Evolutionary conservation across 345 rosid genomes (phyloP).

Genomic region (Salix exigua): DNA sequence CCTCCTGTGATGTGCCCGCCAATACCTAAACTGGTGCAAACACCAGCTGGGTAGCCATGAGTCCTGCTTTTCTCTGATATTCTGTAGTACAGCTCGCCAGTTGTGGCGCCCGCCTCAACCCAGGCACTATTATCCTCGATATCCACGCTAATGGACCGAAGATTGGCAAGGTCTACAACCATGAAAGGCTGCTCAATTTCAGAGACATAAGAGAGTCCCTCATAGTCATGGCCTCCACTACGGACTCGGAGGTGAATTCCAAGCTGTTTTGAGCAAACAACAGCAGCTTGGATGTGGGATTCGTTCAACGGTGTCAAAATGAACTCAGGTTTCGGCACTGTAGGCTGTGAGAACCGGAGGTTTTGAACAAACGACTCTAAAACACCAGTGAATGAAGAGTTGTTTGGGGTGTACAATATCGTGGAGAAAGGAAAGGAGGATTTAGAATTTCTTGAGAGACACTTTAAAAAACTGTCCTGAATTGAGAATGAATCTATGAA

Average conservation of each 20-base stretch:
- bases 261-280: constrained; percentile 49
- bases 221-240: constrained; percentile 75
- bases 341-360: constrained; percentile 29
- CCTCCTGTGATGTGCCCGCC: constrained; percentile 13
- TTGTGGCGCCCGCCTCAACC: constrained; percentile 9
- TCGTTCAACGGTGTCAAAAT: constrained; percentile 42
- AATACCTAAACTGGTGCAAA: constrained; percentile 6
- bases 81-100: constrained; percentile 7
- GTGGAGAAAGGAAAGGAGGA: background rate
- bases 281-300: constrained; percentile 59
- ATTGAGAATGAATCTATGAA: too few relatives aligned
- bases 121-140: background rate
- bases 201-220: constrained; percentile 60
- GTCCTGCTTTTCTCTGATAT: background rate
- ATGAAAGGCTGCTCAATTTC: background rate
- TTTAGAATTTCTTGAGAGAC: background rate
- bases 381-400: constrained; percentile 15
- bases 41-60: constrained; percentile 5
- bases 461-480: background rate
- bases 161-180: constrained; percentile 3
- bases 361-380: constrained; percentile 40
- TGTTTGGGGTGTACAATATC: background rate
- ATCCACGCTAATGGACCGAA: constrained; percentile 2
- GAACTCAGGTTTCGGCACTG: constrained; percentile 40
- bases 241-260: constrained; percentile 48